phyloP scores from a whole-genome alignment of 2,329 filamentous ascomycete species.

The Xylariales sp. region DNA sequence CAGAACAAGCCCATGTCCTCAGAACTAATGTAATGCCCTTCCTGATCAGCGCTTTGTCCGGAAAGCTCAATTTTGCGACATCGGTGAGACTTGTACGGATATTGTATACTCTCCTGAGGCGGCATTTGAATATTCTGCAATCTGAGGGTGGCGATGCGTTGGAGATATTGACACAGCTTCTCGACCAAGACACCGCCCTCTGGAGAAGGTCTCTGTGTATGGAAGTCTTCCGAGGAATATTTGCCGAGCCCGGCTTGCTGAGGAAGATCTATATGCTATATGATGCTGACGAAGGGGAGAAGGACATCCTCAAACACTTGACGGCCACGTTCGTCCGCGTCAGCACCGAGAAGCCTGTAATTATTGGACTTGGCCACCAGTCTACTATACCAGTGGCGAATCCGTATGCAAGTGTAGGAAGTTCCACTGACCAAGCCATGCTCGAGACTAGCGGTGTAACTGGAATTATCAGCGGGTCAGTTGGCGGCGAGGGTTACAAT shows the following conservation, averaged over 20 bases:
- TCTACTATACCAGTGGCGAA: conserved; percentile 73
- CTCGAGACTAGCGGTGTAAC: conserved; percentile 83
- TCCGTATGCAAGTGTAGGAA: conserved; percentile 49
- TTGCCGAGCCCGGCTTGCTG: conserved; percentile 73
- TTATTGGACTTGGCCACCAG: conserved; percentile 86
- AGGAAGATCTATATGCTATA: conserved; percentile 77
- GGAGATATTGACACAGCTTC: conserved; percentile 74
- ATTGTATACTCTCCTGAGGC: conserved; percentile 73
- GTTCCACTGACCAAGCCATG: conserved; percentile 75
- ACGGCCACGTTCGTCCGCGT: conserved; percentile 87
- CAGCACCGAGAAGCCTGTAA: conserved; percentile 81
- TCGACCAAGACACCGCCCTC: conserved; percentile 76
- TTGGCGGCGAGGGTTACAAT: conserved; percentile 61
- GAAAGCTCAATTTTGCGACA: conserved; percentile 73
- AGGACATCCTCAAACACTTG: conserved; percentile 73
- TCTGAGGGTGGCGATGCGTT: conserved; percentile 81
- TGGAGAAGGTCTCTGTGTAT: conserved; percentile 92
- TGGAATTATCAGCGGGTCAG: conserved; percentile 76
- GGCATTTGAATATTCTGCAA: conserved; percentile 70
- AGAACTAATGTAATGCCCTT: conserved; percentile 77
- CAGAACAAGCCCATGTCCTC: conserved; percentile 76
- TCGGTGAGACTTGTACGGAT: conserved; percentile 81
- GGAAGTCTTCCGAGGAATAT: conserved; percentile 84
- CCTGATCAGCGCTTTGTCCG: conserved; percentile 71
- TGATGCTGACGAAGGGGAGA: conserved; percentile 68